Evolutionary conservation across 2,329 filamentous ascomycete genomes (phyloP), one percentile per base, ranked within the genome.

Genomic region (Corynespora cassiicola): DNA sequence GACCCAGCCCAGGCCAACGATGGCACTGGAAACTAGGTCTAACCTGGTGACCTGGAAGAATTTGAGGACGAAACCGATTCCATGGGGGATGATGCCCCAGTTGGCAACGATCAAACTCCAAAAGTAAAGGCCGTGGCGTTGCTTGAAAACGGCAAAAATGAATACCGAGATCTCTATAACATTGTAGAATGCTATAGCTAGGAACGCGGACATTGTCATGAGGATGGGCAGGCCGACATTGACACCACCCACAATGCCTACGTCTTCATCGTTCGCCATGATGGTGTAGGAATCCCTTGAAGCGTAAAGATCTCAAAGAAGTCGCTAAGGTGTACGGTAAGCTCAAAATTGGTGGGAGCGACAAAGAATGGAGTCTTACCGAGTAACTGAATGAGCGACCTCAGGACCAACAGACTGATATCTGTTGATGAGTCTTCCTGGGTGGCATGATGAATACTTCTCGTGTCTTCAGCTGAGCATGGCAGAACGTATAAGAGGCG

Each of bases 1-100:
- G 56, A 76, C 75, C 73, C 80, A 76, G 7, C 78, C 79, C n/a
- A n/a, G n/a, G n/a, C 27, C 39, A 24, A 43, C 31, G 10, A 44
- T 36, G 10, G 36, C n/a, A 36, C 43, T 47, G 14, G 45, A 45
- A 7, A 44, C 35, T 15, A 45, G 12, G 24, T 44, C 32, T 6
- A 40, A 67, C 64, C 31, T 39, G 16, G 36, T 47, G 22, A 49
- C 33, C 6, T 50, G 36, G 43, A 44, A 56, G 40, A 72, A 72
- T 4, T 71, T 70, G 10, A 70, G 43, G 10, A 71, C 42, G 53
- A 75, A 76, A 4, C 74, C 76, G 3, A 70, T 45, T 16, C 65
- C 58, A 35, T 76, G 73, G 0, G 69, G 69, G 4, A 72, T 54
- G 31, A 75, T 72, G 11, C 70, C 70, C 8, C 65, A 45, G 5